Base-by-base conservation (phyloP, 306 rosid species). In the Sicyos baderoa region DNA sequence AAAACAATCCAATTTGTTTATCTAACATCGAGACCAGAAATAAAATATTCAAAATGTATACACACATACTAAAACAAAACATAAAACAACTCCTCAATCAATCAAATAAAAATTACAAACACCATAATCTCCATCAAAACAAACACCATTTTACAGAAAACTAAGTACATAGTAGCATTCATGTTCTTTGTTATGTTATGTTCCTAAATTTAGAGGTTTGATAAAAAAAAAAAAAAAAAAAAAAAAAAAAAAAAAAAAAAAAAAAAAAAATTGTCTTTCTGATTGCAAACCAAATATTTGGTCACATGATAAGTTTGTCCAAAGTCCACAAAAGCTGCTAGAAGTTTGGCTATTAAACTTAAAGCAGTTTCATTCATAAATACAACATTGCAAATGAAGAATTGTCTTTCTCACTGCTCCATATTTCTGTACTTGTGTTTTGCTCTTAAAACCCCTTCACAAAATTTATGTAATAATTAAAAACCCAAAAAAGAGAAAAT, bases 281-380 rank as follows among this genome's bases (percentile, higher is more conserved):
- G 2, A 58, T 14, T 58, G 42, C 19, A 58, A 10, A 22, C 9
- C 62, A 56, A 56, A 12, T 23, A 56, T 56, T 56, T 56, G 40
- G 62, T 58, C 64, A 58, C 64, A 58, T 58, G 64, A 12, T 27
- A 58, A 58, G 44, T 15, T 27, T 29, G 0, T 27, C 42, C 6
- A 27, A 27, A 58, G 64, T 58, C 64, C 64, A 58, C 12, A 58
- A 58, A 58, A 58, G 64, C 64, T 58, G 64, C 64, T 56, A 56
- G 35, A 27, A 58, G 21, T 6, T 58, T 14, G 64, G 44, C 2
- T 14, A 58, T 4, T 5, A 35, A 58, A 58, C 42, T 58, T 3
- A 35, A 35, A 35, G 8, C 42, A 35, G 42, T 35, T 35, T 35
- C 19, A 58, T 27, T 27, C 7, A 58, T 27, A 58, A 58, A 58